Conservation (phyloP, 2,329 filamentous ascomycete species). For the Pseudogymnoascus sp. region DNA sequence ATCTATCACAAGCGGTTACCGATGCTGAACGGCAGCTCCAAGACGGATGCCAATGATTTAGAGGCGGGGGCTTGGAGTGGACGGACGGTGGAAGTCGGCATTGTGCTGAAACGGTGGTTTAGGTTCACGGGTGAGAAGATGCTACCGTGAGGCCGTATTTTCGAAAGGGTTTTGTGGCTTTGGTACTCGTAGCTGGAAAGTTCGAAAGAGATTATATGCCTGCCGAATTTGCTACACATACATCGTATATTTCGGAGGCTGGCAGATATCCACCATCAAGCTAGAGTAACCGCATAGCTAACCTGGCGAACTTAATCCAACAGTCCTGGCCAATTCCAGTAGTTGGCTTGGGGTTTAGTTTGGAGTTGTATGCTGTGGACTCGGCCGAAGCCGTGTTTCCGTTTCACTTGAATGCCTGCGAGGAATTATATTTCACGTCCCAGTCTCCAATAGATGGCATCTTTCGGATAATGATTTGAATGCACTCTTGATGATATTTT, state of each 20-base stretch:
- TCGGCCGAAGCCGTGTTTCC: background rate
- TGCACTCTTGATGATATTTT: conserved; percentile 13
- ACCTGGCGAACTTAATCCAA: background rate
- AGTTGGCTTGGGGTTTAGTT: background rate
- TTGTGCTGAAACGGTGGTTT: conserved; percentile 61
- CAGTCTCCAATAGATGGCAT: background rate
- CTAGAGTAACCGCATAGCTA: background rate
- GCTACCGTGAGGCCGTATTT: background rate
- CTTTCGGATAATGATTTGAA: background rate
- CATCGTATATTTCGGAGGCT: background rate
- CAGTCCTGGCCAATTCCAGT: background rate
- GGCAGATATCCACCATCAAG: background rate
- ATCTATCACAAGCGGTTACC: conserved; percentile 42
- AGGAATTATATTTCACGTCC: background rate
- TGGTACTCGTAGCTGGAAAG: background rate
- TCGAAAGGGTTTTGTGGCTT: background rate
- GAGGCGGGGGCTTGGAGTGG: conserved; percentile 50
- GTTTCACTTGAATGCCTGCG: background rate
- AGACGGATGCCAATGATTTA: conserved; percentile 33
- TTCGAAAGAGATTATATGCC: background rate
- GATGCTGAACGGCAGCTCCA: conserved; percentile 50
- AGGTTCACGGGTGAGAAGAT: conserved; percentile 30
- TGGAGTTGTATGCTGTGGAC: background rate
- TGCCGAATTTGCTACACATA: background rate
- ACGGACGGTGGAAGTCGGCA: conserved; percentile 48